Evolutionary conservation across 2,329 filamentous ascomycete genomes (phyloP), one percentile per base, ranked within the genome.

Genomic region (Beauveria bassiana): DNA sequence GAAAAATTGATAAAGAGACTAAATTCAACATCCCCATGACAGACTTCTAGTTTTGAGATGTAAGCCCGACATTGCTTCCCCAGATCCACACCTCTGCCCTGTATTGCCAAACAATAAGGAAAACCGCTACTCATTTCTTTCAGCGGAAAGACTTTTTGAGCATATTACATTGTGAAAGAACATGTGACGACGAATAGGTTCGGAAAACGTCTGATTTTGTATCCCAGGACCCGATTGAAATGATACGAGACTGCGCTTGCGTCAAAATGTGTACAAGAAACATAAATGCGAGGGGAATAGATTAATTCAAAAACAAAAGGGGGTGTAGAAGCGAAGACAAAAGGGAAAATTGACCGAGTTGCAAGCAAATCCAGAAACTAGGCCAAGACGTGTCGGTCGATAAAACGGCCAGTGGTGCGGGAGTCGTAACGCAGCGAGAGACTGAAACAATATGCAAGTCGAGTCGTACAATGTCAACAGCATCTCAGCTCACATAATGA

Each of bases 401-500:
- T 24, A 24, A 43, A 50, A 45, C 14, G 38, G 24, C 16, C 46
- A 50, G 31, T 40, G n/a, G 47, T 52, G 57, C 47, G 45, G 47
- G 26, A 58, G 28, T 58, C 55, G 55, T 50, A 42, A 58, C 46
- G 46, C 55, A 31, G 45, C 45, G 22, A 50, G n/a, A 28, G n/a
- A 31, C 24, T 20, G 26, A 8, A 22, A 12, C 26, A 31, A 4
- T 16, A 22, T 34, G n/a, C 26, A 31, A 16, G 22, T 38, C 18
- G 12, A 10, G 28, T 10, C 22, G 26, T n/a, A 47, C 38, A 7
- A 12, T 7, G 5, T 57, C 5, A 54, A 18, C 16, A 16, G 22
- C 14, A 34, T 34, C 2, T 7, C 9, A 38, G 59, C 34, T 74
- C 74, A 88, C 85, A 88, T 87, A 64, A 88, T 72, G 64, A 71